Percentiles rank a stretch among this genome's conserved stretches.
Conservation (phyloP, 225 moss, liverwort and hornwort genomes). For the Marchantia paleacea region DNA sequence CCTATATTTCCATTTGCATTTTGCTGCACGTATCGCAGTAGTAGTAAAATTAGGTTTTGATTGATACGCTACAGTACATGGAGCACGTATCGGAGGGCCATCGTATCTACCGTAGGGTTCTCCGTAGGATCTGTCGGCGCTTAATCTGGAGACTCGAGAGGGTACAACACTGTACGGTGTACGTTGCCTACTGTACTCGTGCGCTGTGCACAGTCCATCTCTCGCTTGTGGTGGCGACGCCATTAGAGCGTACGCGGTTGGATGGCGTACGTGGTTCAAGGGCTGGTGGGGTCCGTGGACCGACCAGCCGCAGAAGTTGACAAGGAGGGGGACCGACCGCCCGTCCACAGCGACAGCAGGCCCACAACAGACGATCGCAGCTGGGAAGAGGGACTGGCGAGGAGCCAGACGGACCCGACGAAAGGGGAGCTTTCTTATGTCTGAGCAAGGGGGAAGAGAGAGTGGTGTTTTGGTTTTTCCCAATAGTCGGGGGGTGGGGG, state of each 20-base stretch:
- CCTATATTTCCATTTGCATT: no score
- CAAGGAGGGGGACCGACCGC: neutral
- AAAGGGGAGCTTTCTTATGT: neutral
- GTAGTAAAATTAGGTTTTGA: no score
- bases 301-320: neutral
- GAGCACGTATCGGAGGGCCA: no score
- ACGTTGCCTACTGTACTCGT: no score
- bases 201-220: no score
- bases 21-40: no score
- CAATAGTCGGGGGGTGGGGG: neutral
- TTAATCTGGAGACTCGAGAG: no score
- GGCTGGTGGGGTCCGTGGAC: neutral
- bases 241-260: neutral
- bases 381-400: neutral
- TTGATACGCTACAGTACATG: no score
- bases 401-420: slow-evolving; percentile 7
- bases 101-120: no score
- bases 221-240: no score
- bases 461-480: neutral
- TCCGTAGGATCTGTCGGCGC: no score
- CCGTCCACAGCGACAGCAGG: neutral
- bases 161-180: no score
- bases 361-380: neutral
- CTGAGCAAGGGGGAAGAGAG: neutral
- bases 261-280: neutral